A percentile compares a stretch with the other conserved stretches of the same genome.
Conservation (phyloP, 2,329 filamentous ascomycete species). For the Curvularia sp. region DNA sequence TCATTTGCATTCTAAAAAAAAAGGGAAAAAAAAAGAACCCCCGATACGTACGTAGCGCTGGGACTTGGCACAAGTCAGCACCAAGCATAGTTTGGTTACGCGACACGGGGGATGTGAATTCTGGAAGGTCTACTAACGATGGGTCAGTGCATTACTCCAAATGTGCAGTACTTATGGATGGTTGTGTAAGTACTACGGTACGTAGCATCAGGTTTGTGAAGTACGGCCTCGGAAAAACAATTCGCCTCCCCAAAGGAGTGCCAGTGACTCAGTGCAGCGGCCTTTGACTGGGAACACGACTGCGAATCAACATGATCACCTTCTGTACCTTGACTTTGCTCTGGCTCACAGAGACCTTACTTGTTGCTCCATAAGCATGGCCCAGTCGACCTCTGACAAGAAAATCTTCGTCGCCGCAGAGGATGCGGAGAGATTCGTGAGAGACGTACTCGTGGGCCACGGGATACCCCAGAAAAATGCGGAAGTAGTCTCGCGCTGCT, state of each 20-base stretch:
- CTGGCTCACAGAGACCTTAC: not conserved
- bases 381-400: not conserved
- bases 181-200: no score
- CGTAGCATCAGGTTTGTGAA: not conserved
- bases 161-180: not conserved
- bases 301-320: not conserved
- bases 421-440: slow-evolving; percentile 53
- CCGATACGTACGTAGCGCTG: no score
- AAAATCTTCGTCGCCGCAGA: slow-evolving; percentile 22
- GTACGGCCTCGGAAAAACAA: not conserved
- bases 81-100: no score
- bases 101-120: no score
- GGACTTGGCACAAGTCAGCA: no score
- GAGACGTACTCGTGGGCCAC: slow-evolving; percentile 65
- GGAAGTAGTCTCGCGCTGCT: slow-evolving; percentile 67
- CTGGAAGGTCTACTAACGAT: not conserved
- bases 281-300: not conserved
- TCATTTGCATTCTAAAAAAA: no score
- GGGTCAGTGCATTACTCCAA: not conserved
- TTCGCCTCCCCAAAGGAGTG: not conserved
- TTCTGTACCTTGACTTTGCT: no score
- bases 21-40: no score
- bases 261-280: not conserved
- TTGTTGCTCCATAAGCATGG: not conserved
- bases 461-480: slow-evolving; percentile 67